Conservation (phyloP, 768 basidiomycete genomes). For the Auricularia sp. region DNA sequence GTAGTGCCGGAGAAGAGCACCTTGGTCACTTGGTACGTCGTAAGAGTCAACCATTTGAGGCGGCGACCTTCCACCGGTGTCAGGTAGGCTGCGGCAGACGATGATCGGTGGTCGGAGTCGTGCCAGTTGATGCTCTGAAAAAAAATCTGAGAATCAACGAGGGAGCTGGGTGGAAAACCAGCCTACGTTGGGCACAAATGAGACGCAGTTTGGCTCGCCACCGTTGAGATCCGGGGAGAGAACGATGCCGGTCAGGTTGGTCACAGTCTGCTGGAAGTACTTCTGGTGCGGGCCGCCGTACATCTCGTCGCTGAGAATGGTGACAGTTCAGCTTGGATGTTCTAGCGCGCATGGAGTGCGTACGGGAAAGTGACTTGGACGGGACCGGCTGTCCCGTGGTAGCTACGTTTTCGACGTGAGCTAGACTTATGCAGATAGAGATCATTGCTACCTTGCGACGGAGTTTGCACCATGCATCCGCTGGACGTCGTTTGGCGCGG, state of each 20-base stretch:
- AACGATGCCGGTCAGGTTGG: slow-evolving; percentile 37
- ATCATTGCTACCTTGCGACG: slow-evolving; percentile 12
- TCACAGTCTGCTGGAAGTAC: slow-evolving; percentile 39
- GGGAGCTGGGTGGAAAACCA: not conserved
- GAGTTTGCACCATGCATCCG: slow-evolving; percentile 38
- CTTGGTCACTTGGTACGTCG: slow-evolving; percentile 31
- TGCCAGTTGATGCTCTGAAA: not conserved
- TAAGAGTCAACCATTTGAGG: not conserved
- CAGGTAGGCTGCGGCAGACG: not conserved
- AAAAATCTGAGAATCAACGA: not conserved
- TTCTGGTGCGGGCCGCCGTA: slow-evolving; percentile 47
- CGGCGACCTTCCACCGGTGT: not conserved
- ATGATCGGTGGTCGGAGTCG: not conserved
- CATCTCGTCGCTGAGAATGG: slow-evolving; percentile 24
- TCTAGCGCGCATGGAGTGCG: not conserved
- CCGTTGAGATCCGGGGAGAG: slow-evolving; percentile 45
- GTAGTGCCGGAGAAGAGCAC: slow-evolving; percentile 28
- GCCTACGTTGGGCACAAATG: slow-evolving; percentile 42
- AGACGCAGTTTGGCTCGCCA: slow-evolving; percentile 45
- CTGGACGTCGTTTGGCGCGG: slow-evolving; percentile 37
- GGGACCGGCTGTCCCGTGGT: slow-evolving; percentile 45
- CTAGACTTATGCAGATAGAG: not conserved
- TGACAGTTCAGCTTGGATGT: not conserved
- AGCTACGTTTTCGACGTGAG: slow-evolving; percentile 18
- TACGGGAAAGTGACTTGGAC: slow-evolving; percentile 38